Evolutionary conservation across 352 stramenopile genomes (phyloP), one percentile per base, ranked within the genome.

Genomic region (Phytophthora foliorum): DNA sequence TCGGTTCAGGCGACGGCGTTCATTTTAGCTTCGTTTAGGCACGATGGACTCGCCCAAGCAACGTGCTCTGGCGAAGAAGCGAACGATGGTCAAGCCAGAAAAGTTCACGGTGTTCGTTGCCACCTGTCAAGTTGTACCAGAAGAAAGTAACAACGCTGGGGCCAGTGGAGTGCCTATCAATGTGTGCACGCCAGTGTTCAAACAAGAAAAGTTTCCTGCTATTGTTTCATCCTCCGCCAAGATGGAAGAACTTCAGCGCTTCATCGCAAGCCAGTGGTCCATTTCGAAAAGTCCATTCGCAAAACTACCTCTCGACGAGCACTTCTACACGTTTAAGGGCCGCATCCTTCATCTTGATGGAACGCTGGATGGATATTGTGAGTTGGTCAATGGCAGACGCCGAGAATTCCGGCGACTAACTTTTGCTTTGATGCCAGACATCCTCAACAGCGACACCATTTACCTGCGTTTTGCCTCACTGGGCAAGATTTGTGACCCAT

Each of bases 301-400:
- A 2, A 57, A 77, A 2, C 25, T 92, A 1, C 77, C 82, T 11
- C 44, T 72, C 2, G 51, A 54, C 17, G 78, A 92, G 48, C 86
- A 93, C 44, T 90, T 89, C 41, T 93, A 84, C 69, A 93, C 78
- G 6, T 90, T 91, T 63, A 89, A 90, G 72, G 86, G 86, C 16
- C 77, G 78, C 8, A 82, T 89, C 53, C 57, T 93, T 9, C 81
- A 83, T 2, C 77, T 92, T 13, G 81, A 92, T 21, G 75, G 81
- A 49, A 78, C 74, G 3, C 67, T 93, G 9, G 86, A 92, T 58
- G 73, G 67, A 31, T 91, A 88, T 55, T 93, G 83, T 93, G 39
- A 54, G 81, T 79, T 25, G 29, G 3, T 22, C 4, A 56, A 19
- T 45, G 16, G 13, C 34, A 25, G 19, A 6, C 41, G 22, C 19